Conservation (phyloP, 192 early-diverging fungal genomes). For the Coemansia sp. region DNA sequence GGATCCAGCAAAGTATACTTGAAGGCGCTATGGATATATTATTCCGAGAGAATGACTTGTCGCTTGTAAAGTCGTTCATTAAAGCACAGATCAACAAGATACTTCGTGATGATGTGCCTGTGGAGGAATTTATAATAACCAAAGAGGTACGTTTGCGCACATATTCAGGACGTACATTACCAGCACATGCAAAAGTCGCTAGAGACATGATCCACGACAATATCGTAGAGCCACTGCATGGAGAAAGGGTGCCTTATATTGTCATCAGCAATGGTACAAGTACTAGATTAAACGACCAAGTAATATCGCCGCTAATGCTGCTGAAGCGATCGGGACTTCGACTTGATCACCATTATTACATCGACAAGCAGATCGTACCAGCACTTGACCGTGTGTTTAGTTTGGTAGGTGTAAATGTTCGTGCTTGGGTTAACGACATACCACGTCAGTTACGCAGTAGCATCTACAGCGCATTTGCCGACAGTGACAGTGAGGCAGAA, state of each 20-base stretch:
- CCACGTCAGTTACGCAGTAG: conserved; percentile 23
- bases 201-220: conserved; percentile 68
- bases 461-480: conserved; percentile 9
- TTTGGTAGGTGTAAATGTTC: conserved; percentile 68
- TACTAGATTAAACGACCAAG: conserved; percentile 69
- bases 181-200: conserved; percentile 74
- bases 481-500: conserved; percentile 8
- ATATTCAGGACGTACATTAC: conserved; percentile 64
- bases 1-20: conserved; percentile 74
- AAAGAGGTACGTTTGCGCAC: conserved; percentile 81
- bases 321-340: conserved; percentile 62
- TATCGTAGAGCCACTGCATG: conserved; percentile 80
- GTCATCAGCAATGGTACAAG: conserved; percentile 71
- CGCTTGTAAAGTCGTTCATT: conserved; percentile 74
- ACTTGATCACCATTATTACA: conserved; percentile 81
- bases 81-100: conserved; percentile 72
- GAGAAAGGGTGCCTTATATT: conserved; percentile 88
- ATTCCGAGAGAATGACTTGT: conserved; percentile 80
- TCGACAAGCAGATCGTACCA: conserved; percentile 81
- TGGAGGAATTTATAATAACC: conserved; percentile 85
- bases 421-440: conserved; percentile 32
- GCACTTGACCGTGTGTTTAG: conserved; percentile 76
- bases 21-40: conserved; percentile 75
- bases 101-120: conserved; percentile 61
- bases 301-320: conserved; percentile 68